Conservation (phyloP, 2,329 filamentous ascomycete species). For the Zasmidium citrigriseum region DNA sequence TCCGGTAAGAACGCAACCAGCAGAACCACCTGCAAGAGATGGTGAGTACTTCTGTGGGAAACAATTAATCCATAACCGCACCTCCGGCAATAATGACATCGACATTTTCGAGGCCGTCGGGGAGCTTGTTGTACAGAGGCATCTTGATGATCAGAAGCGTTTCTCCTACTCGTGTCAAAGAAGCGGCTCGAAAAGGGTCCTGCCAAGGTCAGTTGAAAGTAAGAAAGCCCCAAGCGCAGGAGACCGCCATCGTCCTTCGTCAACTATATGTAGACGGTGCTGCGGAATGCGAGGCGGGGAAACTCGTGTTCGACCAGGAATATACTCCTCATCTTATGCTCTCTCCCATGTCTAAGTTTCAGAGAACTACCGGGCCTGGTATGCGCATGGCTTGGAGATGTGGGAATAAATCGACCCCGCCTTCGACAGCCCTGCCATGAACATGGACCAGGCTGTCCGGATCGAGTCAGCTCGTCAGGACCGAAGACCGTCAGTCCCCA, state of each 20-base stretch:
- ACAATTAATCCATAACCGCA: slow-evolving; percentile 17
- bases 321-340: neutral
- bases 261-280: neutral
- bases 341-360: neutral
- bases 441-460: neutral
- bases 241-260: no score
- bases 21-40: slow-evolving; percentile 44
- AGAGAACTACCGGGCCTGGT: neutral
- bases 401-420: neutral
- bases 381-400: neutral
- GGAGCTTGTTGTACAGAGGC: slow-evolving; percentile 37
- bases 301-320: neutral
- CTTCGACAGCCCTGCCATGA: neutral
- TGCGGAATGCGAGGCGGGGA: neutral
- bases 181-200: no score
- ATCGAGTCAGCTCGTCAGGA: neutral
- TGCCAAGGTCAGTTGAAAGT: no score
- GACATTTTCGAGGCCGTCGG: slow-evolving; percentile 45
- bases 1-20: slow-evolving; percentile 54
- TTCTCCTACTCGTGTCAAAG: neutral
- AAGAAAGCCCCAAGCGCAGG: no score
- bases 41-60: neutral
- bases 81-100: slow-evolving; percentile 56
- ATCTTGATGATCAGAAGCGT: slow-evolving; percentile 8
- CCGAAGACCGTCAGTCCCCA: no score